These are phyloP conservation scores for Aspergillus persii DNA, from an alignment of 2,329 filamentous ascomycete species.

Conservation along the genomic window DNA sequence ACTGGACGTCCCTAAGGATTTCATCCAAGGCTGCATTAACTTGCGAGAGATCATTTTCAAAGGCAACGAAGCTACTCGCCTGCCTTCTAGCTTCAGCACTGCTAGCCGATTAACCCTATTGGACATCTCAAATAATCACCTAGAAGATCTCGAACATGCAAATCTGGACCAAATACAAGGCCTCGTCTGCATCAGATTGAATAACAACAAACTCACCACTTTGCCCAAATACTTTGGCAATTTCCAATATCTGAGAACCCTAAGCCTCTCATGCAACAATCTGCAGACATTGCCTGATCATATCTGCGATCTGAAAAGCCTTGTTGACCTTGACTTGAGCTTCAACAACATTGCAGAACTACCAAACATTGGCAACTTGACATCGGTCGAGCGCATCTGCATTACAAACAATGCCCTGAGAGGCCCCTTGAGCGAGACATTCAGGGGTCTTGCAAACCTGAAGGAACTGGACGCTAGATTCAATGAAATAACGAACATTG, in stretches of 20 bases:
- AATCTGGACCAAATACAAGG: slow-evolving; percentile 73
- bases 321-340: slow-evolving; percentile 92
- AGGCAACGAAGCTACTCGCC: slow-evolving; percentile 83
- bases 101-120: slow-evolving; percentile 81
- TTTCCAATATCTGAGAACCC: slow-evolving; percentile 73
- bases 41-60: slow-evolving; percentile 93
- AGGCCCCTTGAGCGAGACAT: slow-evolving; percentile 69
- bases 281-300: slow-evolving; percentile 82
- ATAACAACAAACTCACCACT: slow-evolving; percentile 82
- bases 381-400: slow-evolving; percentile 80
- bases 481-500: slow-evolving; percentile 84
- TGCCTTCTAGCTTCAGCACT: slow-evolving; percentile 79
- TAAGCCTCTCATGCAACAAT: slow-evolving; percentile 94
- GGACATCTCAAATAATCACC: slow-evolving; percentile 89
- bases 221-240: slow-evolving; percentile 79
- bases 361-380: slow-evolving; percentile 75
- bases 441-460: slow-evolving; percentile 70
- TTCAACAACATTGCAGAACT: slow-evolving; percentile 86
- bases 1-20: slow-evolving; percentile 89
- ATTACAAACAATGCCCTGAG: slow-evolving; percentile 91
- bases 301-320: slow-evolving; percentile 73
- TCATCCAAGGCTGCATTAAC: slow-evolving; percentile 89
- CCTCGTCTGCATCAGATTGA: slow-evolving; percentile 83
- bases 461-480: slow-evolving; percentile 94
- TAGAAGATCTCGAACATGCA: slow-evolving; percentile 83